Conservation (phyloP, 1,284 basidiomycete genomes). For the Marasmius tenuissimus region DNA sequence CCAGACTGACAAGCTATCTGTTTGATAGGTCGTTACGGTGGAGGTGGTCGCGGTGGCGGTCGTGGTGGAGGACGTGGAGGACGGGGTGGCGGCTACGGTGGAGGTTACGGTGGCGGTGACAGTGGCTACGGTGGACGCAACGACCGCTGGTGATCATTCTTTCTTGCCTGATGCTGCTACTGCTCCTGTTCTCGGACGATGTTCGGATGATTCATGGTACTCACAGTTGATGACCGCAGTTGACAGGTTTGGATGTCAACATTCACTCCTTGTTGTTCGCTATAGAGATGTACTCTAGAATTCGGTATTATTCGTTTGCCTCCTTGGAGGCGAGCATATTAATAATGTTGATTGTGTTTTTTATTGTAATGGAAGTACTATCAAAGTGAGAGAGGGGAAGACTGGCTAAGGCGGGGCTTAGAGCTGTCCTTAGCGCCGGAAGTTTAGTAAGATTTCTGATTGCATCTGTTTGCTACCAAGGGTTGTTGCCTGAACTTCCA, state of each 20-base stretch:
- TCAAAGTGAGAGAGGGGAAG: background rate
- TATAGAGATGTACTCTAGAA: background rate
- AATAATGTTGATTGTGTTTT: background rate
- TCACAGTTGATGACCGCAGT: background rate
- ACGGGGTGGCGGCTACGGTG: conserved; percentile 35
- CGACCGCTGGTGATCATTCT: conserved; percentile 23
- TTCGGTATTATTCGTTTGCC: background rate
- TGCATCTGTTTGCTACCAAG: background rate
- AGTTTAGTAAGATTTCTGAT: background rate
- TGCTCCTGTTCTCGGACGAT: conserved; percentile 20
- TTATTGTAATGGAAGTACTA: background rate
- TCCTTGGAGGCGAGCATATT: background rate
- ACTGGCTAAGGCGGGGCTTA: background rate
- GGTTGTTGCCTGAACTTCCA: conserved; percentile 4
- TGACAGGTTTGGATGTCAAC: background rate
- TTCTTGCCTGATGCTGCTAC: conserved; percentile 42
- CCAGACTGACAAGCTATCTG: conserved; percentile 6
- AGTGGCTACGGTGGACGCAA: conserved; percentile 39
- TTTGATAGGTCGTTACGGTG: conserved; percentile 54
- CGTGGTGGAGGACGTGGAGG: conserved; percentile 39
- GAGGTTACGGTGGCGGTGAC: conserved; percentile 35
- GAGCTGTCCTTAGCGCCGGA: background rate
- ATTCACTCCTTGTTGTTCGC: conserved; percentile 1
- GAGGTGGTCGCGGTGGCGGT: conserved; percentile 38
- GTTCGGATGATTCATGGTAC: background rate